Evolutionary conservation across 495 filamentous ascomycete genomes (phyloP).

Genomic region (Podospora sp.): DNA sequence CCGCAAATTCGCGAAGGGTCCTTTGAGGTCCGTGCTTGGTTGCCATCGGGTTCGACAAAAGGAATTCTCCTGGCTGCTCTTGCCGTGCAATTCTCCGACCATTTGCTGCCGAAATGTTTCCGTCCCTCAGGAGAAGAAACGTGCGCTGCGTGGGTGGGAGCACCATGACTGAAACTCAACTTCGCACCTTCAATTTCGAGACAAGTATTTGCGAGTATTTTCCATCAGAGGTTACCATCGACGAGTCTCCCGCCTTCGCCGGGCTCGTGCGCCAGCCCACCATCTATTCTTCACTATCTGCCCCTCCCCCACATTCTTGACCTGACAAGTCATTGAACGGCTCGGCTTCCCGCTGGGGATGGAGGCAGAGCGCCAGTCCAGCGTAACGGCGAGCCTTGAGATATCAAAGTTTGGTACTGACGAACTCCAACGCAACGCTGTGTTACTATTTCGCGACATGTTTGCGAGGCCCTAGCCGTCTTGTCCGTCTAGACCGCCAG

Average conservation of each 20-base stretch:
- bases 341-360: constrained; percentile 4
- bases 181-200: not conserved
- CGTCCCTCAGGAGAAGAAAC: not conserved
- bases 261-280: constrained; percentile 3
- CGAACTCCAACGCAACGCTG: constrained; percentile 28
- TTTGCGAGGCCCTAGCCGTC: not conserved
- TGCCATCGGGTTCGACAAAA: constrained; percentile 3
- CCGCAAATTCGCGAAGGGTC: constrained; percentile 20
- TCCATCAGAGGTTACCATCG: not conserved
- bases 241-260: not conserved
- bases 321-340: not conserved
- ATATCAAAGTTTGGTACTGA: constrained; percentile 28
- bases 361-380: not conserved
- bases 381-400: constrained; percentile 19
- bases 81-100: not conserved
- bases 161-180: not conserved
- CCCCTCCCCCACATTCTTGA: constrained; percentile 29
- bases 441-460: constrained; percentile 26
- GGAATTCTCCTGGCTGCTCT: not conserved
- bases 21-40: constrained; percentile 16
- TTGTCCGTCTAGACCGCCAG: not conserved
- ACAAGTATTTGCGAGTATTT: not conserved
- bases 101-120: not conserved
- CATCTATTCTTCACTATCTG: no score
- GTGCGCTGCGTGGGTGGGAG: not conserved